phyloP scores from a whole-genome alignment of 176 grass and related monocot species.

The Aegilops bicornis region DNA sequence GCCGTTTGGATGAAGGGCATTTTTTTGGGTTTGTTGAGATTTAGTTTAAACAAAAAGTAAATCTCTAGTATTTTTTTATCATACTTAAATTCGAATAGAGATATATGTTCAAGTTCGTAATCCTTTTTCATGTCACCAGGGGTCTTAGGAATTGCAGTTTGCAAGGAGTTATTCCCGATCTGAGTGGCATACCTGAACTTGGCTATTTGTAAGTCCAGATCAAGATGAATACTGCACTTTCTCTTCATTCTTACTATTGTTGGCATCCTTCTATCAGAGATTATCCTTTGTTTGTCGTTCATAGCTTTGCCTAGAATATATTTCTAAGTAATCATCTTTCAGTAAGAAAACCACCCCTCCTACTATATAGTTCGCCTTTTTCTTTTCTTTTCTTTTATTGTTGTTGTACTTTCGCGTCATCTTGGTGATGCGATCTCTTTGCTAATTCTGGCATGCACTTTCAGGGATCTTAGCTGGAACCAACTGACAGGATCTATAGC shows the following conservation, averaged over 20 bases:
- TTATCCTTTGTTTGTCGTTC: constrained; percentile 20
- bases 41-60: too few species aligned
- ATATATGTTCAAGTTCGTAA: constrained; percentile 15
- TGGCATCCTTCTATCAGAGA: constrained; percentile 10
- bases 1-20: too few species aligned
- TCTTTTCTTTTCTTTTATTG: too few species aligned
- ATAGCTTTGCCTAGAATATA: neutral
- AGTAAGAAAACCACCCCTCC: neutral
- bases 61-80: neutral
- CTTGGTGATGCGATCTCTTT: too few species aligned
- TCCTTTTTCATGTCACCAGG: constrained; percentile 45
- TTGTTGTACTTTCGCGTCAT: too few species aligned
- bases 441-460: constrained; percentile 21
- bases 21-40: too few species aligned
- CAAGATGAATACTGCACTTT: constrained; percentile 7
- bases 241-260: neutral
- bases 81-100: constrained; percentile 8
- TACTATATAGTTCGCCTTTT: too few species aligned
- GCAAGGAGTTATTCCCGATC: constrained; percentile 77
- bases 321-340: neutral
- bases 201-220: constrained; percentile 72
- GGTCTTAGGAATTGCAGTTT: constrained; percentile 90
- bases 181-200: constrained; percentile 67
- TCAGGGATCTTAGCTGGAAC: constrained; percentile 99
- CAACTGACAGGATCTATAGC: constrained; percentile 76